Percentiles rank a stretch among this genome's conserved stretches.
Conservation (phyloP, 202 grass and related monocot genomes). For the Bolboschoenoplectus hybrid region DNA sequence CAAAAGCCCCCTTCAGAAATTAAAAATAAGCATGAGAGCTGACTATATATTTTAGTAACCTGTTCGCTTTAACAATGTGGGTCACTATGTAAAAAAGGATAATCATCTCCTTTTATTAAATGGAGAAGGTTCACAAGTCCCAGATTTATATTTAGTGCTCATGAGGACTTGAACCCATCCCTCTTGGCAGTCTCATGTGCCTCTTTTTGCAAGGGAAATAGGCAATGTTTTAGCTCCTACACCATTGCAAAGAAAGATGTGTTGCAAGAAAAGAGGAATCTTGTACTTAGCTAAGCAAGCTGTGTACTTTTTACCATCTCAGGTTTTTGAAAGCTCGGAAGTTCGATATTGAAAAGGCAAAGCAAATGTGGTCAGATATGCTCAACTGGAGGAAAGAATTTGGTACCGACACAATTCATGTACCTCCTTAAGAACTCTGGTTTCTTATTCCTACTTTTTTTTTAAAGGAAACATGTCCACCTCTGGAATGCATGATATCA, state of each 20-base stretch:
- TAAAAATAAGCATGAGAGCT: not conserved
- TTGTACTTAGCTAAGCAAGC: not conserved
- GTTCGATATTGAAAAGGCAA: conserved; percentile 89
- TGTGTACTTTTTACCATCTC: conserved; percentile 19
- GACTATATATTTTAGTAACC: not conserved
- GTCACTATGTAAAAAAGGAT: not conserved
- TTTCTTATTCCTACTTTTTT: not conserved
- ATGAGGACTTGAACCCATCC: not conserved
- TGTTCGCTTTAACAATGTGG: not conserved
- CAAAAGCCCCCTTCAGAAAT: conserved; percentile 8
- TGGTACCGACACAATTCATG: conserved; percentile 78
- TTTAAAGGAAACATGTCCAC: not conserved
- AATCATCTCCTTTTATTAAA: not conserved
- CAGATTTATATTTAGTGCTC: conserved; percentile 9
- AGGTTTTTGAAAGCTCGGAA: conserved; percentile 96
- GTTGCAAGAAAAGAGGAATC: not conserved
- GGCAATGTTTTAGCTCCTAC: not conserved
- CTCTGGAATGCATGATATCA: not conserved
- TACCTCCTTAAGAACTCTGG: conserved; percentile 36
- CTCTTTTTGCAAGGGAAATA: not conserved
- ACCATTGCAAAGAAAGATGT: not conserved
- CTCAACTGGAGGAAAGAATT: conserved; percentile 91
- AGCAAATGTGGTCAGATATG: conserved; percentile 98
- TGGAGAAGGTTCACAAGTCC: not conserved
- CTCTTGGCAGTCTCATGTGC: conserved; percentile 11